Conservation (phyloP, 2,329 filamentous ascomycete species). For the Cladosporium sp. region DNA sequence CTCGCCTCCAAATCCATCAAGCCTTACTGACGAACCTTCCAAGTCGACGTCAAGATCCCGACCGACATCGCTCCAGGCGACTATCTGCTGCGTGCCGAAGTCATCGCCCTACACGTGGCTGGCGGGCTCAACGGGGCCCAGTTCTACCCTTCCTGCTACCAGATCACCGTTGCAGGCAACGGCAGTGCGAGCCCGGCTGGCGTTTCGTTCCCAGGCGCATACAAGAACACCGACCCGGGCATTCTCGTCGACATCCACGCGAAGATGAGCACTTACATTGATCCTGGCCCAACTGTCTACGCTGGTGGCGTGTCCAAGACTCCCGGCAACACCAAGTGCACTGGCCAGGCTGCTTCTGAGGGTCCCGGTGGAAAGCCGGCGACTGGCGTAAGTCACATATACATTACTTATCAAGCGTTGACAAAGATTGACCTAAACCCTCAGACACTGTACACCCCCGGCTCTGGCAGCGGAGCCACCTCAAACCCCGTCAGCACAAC, state of each 20-base stretch:
- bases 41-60: conserved; percentile 43
- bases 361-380: conserved; percentile 2
- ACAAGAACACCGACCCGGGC: conserved; percentile 22
- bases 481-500: conserved; percentile 5
- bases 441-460: conserved; percentile 8
- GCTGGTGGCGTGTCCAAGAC: conserved; percentile 13
- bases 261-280: conserved; percentile 21
- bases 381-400: background rate
- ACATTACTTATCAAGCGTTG: background rate
- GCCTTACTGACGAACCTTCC: background rate
- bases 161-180: conserved; percentile 26
- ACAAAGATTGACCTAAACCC: background rate
- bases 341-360: conserved; percentile 13
- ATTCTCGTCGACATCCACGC: conserved; percentile 27
- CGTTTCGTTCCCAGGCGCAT: conserved; percentile 24
- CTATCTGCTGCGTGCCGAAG: conserved; percentile 57
- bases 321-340: conserved; percentile 12
- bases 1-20: background rate
- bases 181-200: conserved; percentile 19
- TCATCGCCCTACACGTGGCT: conserved; percentile 56
- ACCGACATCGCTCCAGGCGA: conserved; percentile 52
- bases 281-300: conserved; percentile 22
- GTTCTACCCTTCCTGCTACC: conserved; percentile 41
- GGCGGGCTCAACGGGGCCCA: conserved; percentile 45
- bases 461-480: background rate